Evolutionary conservation across 164 flowering plant species (phyloP), one percentile per base, ranked within the genome.

Genomic region (Tetracentron sinense): DNA sequence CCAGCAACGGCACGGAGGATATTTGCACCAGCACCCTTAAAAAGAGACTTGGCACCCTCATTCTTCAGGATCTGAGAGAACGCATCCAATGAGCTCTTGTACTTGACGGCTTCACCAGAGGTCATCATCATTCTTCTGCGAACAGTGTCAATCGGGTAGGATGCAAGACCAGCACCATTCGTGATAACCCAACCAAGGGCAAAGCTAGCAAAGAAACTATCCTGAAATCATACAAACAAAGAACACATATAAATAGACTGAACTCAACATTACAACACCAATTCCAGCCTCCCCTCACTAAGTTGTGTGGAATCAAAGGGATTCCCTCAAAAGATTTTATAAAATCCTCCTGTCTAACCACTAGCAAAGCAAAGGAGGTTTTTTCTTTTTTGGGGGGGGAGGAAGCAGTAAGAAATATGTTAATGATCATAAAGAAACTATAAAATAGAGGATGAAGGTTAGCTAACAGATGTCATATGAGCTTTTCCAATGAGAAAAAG

Each of bases 121-220:
- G 89, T 84, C 86, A 84, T 84, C 89, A 84, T 84, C 89, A 84
- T 84, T 69, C 89, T 84, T 79, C 89, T 82, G 23, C 89, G 79
- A 54, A 84, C 86, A 3, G 89, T 84, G 44, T 84, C 89, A 66
- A 84, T 82, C 3, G 89, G 89, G 78, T 84, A 84, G 20, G 89
- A 82, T 25, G 87, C 89, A 60, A 85, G 83, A 16, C 85, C 85
- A 55, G 89, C 89, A 71, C 86, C 89, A 46, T 79, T 85, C 28
- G 89, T 85, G 72, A 85, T 81, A 42, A 81, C 64, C 86, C 86
- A 85, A 58, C 89, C 89, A 26, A 85, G 82, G 19, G 79, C 85
- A 67, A 85, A 85, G 69, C 89, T 85, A 33, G 89, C 89, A 25
- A 82, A 81, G 78, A 82, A 85, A 70, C 83, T 85, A 78, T 85